Percentiles rank a stretch among this genome's conserved stretches.
These are phyloP conservation scores for Neurospora terricola DNA, from an alignment of 495 filamentous ascomycete genomes.

Conservation along the genomic window DNA sequence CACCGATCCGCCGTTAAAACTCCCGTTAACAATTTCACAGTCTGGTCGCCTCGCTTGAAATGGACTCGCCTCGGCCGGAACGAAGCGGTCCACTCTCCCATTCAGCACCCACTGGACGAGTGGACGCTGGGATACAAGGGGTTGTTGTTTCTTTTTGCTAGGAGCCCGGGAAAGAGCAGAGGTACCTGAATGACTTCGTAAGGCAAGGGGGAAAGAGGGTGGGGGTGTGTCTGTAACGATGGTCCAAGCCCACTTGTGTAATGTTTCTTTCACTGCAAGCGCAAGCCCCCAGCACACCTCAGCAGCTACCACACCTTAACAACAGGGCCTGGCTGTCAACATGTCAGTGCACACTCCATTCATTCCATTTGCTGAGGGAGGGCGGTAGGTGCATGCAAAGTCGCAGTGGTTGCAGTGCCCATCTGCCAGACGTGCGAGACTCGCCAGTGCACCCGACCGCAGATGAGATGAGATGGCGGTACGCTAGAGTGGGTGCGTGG, in stretches of 20 bases:
- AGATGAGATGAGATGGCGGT: not conserved
- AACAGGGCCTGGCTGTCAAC: not conserved
- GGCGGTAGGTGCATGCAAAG: not conserved
- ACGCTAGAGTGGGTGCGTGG: not conserved
- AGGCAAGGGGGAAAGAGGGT: not conserved
- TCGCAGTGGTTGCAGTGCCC: not conserved
- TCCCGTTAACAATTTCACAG: not conserved
- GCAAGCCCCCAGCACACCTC: not conserved
- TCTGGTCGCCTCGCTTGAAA: not conserved
- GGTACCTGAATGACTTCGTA: not conserved
- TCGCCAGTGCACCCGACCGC: not conserved
- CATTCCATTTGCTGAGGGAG: not conserved
- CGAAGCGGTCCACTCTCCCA: not conserved
- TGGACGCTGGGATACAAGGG: not conserved
- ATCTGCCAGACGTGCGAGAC: not conserved
- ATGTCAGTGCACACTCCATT: not conserved
- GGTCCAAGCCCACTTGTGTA: not conserved
- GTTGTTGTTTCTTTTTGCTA: not conserved
- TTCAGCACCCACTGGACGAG: not conserved
- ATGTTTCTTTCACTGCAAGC: not conserved
- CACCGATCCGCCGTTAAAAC: not conserved
- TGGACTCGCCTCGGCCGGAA: not conserved
- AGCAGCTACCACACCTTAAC: not conserved
- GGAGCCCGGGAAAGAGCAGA: not conserved
- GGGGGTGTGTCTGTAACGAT: not conserved